Percentiles rank a stretch among this genome's conserved stretches.
phyloP scores from a whole-genome alignment of 192 early-diverging fungal species.

The Backusella sp. region DNA sequence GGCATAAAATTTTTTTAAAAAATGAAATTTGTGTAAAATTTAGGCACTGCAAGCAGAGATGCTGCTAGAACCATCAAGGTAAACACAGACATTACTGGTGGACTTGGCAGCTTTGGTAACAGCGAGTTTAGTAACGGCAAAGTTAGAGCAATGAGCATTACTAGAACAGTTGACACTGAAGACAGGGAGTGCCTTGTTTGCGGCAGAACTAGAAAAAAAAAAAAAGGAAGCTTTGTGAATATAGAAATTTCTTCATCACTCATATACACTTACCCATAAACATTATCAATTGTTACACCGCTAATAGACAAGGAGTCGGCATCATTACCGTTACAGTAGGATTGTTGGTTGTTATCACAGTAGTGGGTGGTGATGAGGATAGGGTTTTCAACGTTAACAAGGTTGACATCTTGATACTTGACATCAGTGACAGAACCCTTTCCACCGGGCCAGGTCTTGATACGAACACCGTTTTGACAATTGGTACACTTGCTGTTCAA shows the following conservation, averaged over 20 bases:
- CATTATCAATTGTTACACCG: conserved; percentile 39
- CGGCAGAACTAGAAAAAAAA: conserved; percentile 2
- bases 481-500: conserved; percentile 27
- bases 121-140: conserved; percentile 9
- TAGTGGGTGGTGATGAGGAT: conserved; percentile 48
- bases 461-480: conserved; percentile 46
- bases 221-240: background rate
- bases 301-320: conserved; percentile 37
- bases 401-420: conserved; percentile 40
- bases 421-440: conserved; percentile 46
- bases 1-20: background rate
- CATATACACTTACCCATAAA: conserved; percentile 28
- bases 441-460: conserved; percentile 48
- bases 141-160: conserved; percentile 17
- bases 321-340: conserved; percentile 35
- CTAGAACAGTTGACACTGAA: conserved; percentile 22
- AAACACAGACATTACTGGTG: conserved; percentile 4
- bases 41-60: conserved; percentile 12
- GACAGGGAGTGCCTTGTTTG: background rate
- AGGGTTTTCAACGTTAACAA: conserved; percentile 32
- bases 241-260: background rate
- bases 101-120: conserved; percentile 3
- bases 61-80: conserved; percentile 18
- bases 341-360: conserved; percentile 36
- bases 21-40: background rate